Evolutionary conservation across 176 grass and related monocot species (phyloP).

Genomic region (bread wheat (Triticum aestivum)): DNA sequence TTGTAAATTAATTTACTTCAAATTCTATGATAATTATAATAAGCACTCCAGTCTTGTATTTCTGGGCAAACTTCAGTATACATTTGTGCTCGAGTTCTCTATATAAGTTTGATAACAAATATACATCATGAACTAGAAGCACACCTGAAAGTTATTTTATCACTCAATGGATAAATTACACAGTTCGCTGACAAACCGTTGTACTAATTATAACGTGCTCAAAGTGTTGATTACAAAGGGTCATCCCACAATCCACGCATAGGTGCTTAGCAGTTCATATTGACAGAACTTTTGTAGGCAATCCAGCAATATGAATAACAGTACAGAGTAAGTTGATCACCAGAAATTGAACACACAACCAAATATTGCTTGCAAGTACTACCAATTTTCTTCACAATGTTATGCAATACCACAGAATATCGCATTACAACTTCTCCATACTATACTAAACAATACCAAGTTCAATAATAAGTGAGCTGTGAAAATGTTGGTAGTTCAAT

Average conservation of each 20-base stretch:
- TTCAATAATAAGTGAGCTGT: neutral
- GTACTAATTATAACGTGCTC: neutral
- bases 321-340: neutral
- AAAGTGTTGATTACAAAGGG: neutral
- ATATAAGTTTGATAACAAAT: neutral
- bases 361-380: neutral
- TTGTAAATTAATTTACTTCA: neutral
- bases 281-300: neutral
- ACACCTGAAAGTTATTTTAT: neutral
- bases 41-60: neutral
- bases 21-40: neutral
- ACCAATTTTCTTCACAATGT: neutral
- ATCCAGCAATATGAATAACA: neutral
- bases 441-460: neutral
- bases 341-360: neutral
- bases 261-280: neutral
- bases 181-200: neutral
- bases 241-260: neutral
- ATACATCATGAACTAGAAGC: neutral
- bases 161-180: neutral
- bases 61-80: neutral
- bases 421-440: neutral
- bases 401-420: neutral
- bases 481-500: neutral
- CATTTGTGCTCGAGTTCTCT: neutral